Conservation (phyloP, 192 early-diverging fungal genomes). For the Chytriomyces sp. region DNA sequence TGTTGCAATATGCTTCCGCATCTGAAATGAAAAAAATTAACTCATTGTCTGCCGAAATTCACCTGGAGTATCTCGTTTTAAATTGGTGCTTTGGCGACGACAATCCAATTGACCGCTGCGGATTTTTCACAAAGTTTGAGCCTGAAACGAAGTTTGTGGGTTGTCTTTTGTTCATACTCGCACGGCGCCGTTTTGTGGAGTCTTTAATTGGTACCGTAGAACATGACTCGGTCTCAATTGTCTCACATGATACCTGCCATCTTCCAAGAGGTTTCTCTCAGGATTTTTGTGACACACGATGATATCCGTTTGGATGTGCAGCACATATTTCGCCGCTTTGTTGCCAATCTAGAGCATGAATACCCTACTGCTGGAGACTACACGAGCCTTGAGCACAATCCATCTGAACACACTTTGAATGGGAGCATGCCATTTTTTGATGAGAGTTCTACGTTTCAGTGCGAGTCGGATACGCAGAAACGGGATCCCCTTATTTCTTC, state of each 20-base stretch:
- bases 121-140: conserved; percentile 77
- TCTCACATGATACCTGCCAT: conserved; percentile 69
- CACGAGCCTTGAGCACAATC: background rate
- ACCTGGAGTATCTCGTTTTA: conserved; percentile 70
- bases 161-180: background rate
- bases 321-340: conserved; percentile 3
- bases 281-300: conserved; percentile 53
- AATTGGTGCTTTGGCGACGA: conserved; percentile 84
- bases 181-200: conserved; percentile 2
- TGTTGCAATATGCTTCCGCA: conserved; percentile 32
- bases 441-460: no score
- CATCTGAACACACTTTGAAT: background rate
- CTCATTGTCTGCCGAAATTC: conserved; percentile 63
- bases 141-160: conserved; percentile 23
- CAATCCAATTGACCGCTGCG: conserved; percentile 84
- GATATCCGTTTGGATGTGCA: background rate
- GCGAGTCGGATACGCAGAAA: conserved; percentile 2
- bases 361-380: background rate
- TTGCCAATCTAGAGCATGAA: background rate
- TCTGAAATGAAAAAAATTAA: conserved; percentile 45
- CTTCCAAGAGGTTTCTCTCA: conserved; percentile 70
- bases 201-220: background rate
- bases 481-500: background rate
- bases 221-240: conserved; percentile 68
- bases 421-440: background rate